Evolutionary conservation across 192 early-diverging fungal genomes (phyloP).

Genomic region (Gamsiella multidivaricata): DNA sequence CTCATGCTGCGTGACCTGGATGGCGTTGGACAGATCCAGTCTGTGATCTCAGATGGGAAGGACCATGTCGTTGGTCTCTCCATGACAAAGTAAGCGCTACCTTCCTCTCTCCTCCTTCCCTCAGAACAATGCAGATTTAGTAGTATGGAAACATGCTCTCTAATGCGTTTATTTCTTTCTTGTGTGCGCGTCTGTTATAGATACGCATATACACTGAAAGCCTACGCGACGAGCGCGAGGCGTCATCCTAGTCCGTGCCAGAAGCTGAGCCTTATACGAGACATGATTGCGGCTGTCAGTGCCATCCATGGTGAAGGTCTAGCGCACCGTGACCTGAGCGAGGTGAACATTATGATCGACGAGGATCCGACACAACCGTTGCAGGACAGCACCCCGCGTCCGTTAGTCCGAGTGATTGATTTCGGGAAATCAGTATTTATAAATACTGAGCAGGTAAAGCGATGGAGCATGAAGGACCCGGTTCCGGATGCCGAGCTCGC

Average conservation of each 20-base stretch:
- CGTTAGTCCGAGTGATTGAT: slow-evolving; percentile 65
- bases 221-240: slow-evolving; percentile 63
- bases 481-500: slow-evolving; percentile 59
- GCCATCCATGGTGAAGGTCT: slow-evolving; percentile 63
- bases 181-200: slow-evolving; percentile 15
- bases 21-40: slow-evolving; percentile 66
- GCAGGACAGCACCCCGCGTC: slow-evolving; percentile 55
- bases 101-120: not conserved
- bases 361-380: slow-evolving; percentile 49
- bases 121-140: too few relatives aligned
- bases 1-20: slow-evolving; percentile 56
- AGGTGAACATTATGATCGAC: slow-evolving; percentile 71
- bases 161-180: too few relatives aligned
- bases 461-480: slow-evolving; percentile 40
- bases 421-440: slow-evolving; percentile 72
- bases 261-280: slow-evolving; percentile 63
- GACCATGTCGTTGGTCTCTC: slow-evolving; percentile 67
- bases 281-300: slow-evolving; percentile 64
- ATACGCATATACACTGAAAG: slow-evolving; percentile 67
- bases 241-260: slow-evolving; percentile 61
- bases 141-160: too few relatives aligned
- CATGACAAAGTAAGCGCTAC: slow-evolving; percentile 61
- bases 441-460: slow-evolving; percentile 55
- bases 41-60: slow-evolving; percentile 59
- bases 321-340: slow-evolving; percentile 68